phyloP scores from a whole-genome alignment of 176 grass and related monocot genomes.

The Zea mays region DNA sequence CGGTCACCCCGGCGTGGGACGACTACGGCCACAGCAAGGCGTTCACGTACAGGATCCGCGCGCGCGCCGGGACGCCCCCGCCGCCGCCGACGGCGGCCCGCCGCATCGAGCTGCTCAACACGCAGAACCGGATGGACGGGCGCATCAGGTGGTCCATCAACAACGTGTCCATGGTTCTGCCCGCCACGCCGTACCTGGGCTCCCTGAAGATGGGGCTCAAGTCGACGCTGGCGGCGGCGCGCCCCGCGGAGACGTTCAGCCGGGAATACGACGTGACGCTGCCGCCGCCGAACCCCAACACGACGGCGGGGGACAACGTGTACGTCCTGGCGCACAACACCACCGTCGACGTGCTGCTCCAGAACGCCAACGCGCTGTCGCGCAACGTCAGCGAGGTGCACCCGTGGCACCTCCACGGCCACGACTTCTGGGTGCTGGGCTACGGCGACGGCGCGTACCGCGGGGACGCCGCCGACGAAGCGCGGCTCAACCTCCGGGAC shows the following conservation, averaged over 20 bases:
- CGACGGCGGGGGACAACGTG: constrained; percentile 41
- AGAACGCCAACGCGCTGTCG: constrained; percentile 70
- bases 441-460: constrained; percentile 70
- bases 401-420: constrained; percentile 84
- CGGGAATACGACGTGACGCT: constrained; percentile 52
- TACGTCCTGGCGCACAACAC: constrained; percentile 36
- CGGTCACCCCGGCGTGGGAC: constrained; percentile 63
- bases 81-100: constrained; percentile 51
- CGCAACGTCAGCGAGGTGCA: constrained; percentile 60
- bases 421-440: constrained; percentile 89
- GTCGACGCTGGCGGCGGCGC: constrained; percentile 33
- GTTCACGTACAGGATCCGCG: constrained; percentile 58
- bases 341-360: constrained; percentile 66
- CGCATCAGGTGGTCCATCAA: constrained; percentile 73
- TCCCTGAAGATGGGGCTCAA: constrained; percentile 65
- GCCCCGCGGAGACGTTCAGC: constrained; percentile 54
- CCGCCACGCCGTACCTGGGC: constrained; percentile 73
- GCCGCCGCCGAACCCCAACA: constrained; percentile 65
- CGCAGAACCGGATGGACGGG: constrained; percentile 72
- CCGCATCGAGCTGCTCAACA: constrained; percentile 73
- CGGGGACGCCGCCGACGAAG: constrained; percentile 24
- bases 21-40: constrained; percentile 72
- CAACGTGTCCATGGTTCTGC: constrained; percentile 74
- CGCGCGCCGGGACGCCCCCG: constrained; percentile 41
- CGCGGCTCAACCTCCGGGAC: constrained; percentile 51